phyloP scores from a whole-genome alignment of 1,284 basidiomycete species.

The Ustilago curta region DNA sequence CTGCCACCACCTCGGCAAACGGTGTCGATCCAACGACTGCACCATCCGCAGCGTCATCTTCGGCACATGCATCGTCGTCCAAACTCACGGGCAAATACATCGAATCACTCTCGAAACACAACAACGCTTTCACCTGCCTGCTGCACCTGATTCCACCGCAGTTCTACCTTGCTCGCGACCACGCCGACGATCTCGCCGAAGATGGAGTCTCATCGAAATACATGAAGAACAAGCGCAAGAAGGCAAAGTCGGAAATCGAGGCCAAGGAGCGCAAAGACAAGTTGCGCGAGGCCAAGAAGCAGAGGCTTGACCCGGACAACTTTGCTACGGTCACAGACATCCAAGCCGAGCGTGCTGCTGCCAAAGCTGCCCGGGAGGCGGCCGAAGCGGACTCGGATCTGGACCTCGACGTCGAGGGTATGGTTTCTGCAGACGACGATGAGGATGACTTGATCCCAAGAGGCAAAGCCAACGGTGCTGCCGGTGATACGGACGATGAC shows the following conservation, averaged over 20 bases:
- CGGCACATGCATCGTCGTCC: constrained; percentile 19
- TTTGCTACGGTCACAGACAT: constrained; percentile 56
- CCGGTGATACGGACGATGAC: constrained; percentile 53
- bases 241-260: constrained; percentile 62
- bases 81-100: constrained; percentile 29
- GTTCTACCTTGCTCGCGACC: constrained; percentile 58
- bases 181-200: constrained; percentile 51
- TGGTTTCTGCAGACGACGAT: constrained; percentile 34
- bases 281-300: constrained; percentile 55
- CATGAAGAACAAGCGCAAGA: constrained; percentile 67
- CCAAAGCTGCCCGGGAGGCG: constrained; percentile 37
- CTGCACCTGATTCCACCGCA: constrained; percentile 64
- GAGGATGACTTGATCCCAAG: constrained; percentile 30
- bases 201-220: constrained; percentile 50
- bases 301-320: constrained; percentile 65
- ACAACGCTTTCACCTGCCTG: constrained; percentile 57
- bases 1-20: constrained; percentile 4
- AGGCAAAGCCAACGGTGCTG: constrained; percentile 26
- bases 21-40: constrained; percentile 11
- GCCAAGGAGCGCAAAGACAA: constrained; percentile 59
- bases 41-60: constrained; percentile 21
- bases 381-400: constrained; percentile 46
- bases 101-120: constrained; percentile 52
- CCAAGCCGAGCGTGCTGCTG: constrained; percentile 56
- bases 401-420: constrained; percentile 48